Percentiles rank a stretch among this genome's conserved stretches.
Conservation (phyloP, 768 basidiomycete genomes). For the Mycena indigotica region DNA sequence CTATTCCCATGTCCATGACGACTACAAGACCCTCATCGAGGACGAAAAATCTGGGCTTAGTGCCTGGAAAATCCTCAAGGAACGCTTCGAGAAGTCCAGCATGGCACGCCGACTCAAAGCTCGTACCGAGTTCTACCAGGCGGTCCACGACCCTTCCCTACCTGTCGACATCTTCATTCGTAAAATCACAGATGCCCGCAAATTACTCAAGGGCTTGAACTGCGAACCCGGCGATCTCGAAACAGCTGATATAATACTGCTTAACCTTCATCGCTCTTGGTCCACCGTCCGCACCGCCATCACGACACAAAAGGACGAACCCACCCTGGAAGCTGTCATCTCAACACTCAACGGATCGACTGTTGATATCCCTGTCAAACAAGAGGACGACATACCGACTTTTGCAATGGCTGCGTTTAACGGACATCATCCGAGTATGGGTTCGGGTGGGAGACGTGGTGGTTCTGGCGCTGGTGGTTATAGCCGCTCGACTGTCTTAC, state of each 20-base stretch:
- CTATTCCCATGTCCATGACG: constrained; percentile 3
- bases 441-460: constrained; percentile 11
- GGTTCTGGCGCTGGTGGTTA: not conserved
- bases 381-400: not conserved
- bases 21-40: constrained; percentile 1
- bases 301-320: constrained; percentile 7
- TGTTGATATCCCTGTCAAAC: constrained; percentile 3
- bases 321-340: not conserved
- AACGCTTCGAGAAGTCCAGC: constrained; percentile 8
- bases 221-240: constrained; percentile 11
- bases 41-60: constrained; percentile 4
- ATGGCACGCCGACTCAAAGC: constrained; percentile 4
- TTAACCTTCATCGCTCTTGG: constrained; percentile 12
- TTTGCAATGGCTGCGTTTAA: not conserved
- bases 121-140: constrained; percentile 5
- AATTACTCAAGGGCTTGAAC: constrained; percentile 5
- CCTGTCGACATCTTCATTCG: not conserved
- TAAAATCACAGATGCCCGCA: not conserved
- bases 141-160: constrained; percentile 2
- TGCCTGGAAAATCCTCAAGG: constrained; percentile 1
- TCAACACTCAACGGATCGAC: constrained; percentile 1
- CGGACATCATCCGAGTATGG: too few species aligned
- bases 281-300: constrained; percentile 15
- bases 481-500: not conserved
- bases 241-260: constrained; percentile 15